Percentiles rank a stretch among this genome's conserved stretches.
phyloP scores from a whole-genome alignment of 345 rosid species.

The Cardiospermum halicacabum region DNA sequence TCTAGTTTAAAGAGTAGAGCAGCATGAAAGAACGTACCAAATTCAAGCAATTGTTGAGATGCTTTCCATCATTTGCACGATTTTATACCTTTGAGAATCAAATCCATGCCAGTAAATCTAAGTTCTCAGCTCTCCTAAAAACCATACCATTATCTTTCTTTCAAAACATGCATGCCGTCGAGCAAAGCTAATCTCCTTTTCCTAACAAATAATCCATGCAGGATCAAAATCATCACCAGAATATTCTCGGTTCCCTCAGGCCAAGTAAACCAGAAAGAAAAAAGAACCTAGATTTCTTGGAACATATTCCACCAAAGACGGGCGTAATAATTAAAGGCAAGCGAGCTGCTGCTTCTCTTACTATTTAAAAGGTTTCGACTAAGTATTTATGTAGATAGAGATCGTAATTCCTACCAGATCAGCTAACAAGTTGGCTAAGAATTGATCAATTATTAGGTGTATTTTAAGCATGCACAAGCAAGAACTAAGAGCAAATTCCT shows the following conservation, averaged over 20 bases:
- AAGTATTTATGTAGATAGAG: too few species aligned
- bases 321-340: neutral
- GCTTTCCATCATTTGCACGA: neutral
- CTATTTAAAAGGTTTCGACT: too few species aligned
- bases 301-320: neutral
- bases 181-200: neutral
- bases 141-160: neutral
- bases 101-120: neutral
- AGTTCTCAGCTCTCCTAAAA: neutral
- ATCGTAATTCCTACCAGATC: too few species aligned
- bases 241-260: too few species aligned
- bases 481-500: constrained; percentile 8
- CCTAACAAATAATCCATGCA: neutral
- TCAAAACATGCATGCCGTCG: constrained; percentile 8
- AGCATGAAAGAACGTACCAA: neutral
- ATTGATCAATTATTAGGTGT: neutral
- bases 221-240: neutral
- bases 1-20: neutral
- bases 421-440: neutral
- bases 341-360: too few species aligned
- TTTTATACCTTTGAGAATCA: too few species aligned
- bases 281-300: neutral
- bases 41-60: neutral
- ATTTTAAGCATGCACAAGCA: neutral
- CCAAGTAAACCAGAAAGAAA: too few species aligned